Evolutionary conservation across 2,329 filamentous ascomycete species (phyloP).

Genomic region (Monosporascus sp.): DNA sequence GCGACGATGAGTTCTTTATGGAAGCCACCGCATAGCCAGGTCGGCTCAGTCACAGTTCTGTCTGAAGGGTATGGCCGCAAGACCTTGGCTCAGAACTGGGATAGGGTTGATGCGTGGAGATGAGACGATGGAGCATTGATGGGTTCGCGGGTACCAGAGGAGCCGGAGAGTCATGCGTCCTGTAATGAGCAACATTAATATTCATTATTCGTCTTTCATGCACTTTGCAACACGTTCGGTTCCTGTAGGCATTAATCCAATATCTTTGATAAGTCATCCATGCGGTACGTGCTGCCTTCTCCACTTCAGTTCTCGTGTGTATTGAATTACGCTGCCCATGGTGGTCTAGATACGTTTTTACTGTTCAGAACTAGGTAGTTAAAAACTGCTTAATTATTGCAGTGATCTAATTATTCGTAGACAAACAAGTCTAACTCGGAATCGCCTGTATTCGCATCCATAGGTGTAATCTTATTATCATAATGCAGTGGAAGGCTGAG

Average conservation of each 20-base stretch:
- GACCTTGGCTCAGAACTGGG: neutral
- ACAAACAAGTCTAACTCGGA: too few species aligned
- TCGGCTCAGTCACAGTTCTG: too few species aligned
- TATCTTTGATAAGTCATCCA: neutral
- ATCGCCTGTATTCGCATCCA: too few species aligned
- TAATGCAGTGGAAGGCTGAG: neutral
- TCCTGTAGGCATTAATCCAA: neutral
- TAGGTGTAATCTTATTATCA: neutral
- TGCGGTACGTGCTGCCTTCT: too few species aligned
- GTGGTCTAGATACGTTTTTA: too few species aligned
- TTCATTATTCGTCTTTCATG: neutral
- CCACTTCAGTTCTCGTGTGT: too few species aligned
- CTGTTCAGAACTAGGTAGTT: too few species aligned
- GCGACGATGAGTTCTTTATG: neutral
- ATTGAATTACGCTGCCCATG: too few species aligned
- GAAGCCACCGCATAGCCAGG: too few species aligned
- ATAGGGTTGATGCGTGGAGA: neutral
- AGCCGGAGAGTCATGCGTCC: neutral
- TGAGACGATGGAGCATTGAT: neutral
- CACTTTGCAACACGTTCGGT: neutral
- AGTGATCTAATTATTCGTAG: too few species aligned
- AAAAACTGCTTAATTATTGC: too few species aligned
- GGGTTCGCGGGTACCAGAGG: neutral
- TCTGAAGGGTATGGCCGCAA: too few species aligned
- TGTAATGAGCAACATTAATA: neutral